These are phyloP conservation scores for Leucoagaricus sp. DNA, from an alignment of 1,284 basidiomycete genomes.

Conservation along the genomic window DNA sequence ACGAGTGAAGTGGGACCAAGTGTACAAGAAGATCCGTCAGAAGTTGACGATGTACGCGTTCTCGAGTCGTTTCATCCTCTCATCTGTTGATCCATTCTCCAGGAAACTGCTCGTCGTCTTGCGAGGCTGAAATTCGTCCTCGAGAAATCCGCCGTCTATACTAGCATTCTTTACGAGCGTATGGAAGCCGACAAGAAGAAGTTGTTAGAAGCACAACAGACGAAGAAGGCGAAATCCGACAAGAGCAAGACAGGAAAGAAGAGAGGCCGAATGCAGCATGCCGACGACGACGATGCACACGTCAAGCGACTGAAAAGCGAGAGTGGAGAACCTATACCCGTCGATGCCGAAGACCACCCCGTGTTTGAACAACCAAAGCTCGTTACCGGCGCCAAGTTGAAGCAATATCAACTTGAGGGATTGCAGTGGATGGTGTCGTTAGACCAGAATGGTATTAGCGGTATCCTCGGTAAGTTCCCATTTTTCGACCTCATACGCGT, in stretches of 20 bases:
- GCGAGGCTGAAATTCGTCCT: slow-evolving; percentile 58
- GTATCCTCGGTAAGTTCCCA: slow-evolving; percentile 75
- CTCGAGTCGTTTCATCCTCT: background rate
- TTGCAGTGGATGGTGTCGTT: slow-evolving; percentile 96
- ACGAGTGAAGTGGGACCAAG: background rate
- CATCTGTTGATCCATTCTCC: background rate
- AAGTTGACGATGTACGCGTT: slow-evolving; percentile 5
- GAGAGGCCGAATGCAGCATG: slow-evolving; percentile 25
- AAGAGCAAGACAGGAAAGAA: slow-evolving; percentile 33
- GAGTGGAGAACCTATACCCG: slow-evolving; percentile 24
- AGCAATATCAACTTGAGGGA: slow-evolving; percentile 93
- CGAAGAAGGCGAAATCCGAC: slow-evolving; percentile 23
- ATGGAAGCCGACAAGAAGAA: slow-evolving; percentile 58
- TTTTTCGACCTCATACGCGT: too few species aligned
- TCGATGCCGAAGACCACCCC: slow-evolving; percentile 21
- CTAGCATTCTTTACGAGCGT: slow-evolving; percentile 56
- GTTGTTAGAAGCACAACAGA: slow-evolving; percentile 23
- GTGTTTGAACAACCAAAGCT: slow-evolving; percentile 74
- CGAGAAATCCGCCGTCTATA: slow-evolving; percentile 63
- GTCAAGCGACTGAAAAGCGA: slow-evolving; percentile 35
- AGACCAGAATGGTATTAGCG: slow-evolving; percentile 93
- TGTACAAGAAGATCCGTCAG: background rate
- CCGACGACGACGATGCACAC: slow-evolving; percentile 13
- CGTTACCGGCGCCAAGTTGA: slow-evolving; percentile 83
- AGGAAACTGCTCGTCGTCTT: slow-evolving; percentile 52